These are phyloP conservation scores for Dictyostelium brefeldianum DNA, from an alignment of 78 protist genomes.

Conservation along the genomic window DNA sequence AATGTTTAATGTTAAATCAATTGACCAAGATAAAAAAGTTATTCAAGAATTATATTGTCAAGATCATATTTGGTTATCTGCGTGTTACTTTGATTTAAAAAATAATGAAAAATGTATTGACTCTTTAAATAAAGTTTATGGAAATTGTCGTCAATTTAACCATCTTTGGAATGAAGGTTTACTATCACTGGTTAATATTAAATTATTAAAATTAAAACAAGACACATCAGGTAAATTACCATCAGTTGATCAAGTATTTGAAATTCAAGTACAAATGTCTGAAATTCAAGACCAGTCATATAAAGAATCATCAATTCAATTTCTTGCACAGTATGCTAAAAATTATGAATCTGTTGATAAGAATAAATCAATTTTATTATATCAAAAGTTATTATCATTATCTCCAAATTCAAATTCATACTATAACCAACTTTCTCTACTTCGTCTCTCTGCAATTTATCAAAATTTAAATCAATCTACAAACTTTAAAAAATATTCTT, in stretches of 20 bases:
- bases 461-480: not conserved
- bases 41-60: not conserved
- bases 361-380: not conserved
- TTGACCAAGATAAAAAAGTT: not conserved
- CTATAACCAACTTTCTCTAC: not conserved
- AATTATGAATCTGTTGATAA: not conserved
- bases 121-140: not conserved
- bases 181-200: not conserved
- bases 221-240: not conserved
- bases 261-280: not conserved
- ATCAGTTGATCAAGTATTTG: not conserved
- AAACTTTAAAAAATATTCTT: not conserved
- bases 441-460: not conserved
- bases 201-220: not conserved
- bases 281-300: not conserved
- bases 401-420: not conserved
- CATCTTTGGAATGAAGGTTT: constrained; percentile 9
- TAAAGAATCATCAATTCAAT: not conserved
- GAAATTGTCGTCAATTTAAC: not conserved
- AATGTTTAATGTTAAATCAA: not conserved
- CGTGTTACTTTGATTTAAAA: not conserved
- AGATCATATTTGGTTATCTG: constrained; percentile 1
- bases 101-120: not conserved
- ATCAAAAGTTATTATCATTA: not conserved
- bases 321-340: not conserved